A percentile compares a stretch with the other conserved stretches of the same genome.
Conservation (phyloP, 2,329 filamentous ascomycete genomes). For the Westerdykella sp. region DNA sequence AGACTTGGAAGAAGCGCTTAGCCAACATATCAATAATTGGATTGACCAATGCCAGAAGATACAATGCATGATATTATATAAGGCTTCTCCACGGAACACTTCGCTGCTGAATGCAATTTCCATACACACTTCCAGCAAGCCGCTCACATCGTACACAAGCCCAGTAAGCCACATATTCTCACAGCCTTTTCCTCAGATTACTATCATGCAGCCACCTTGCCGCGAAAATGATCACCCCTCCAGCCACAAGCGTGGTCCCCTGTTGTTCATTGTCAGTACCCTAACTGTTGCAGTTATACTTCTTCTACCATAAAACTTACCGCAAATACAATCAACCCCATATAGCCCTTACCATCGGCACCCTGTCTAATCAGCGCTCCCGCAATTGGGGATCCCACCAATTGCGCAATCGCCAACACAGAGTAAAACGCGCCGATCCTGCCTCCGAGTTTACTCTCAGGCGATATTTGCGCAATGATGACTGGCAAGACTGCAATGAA, state of each 20-base stretch:
- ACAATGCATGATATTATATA: no score
- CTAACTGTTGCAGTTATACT: neutral
- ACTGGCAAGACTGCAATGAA: constrained; percentile 6
- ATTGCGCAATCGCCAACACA: constrained; percentile 1
- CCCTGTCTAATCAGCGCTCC: neutral
- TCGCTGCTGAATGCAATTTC: no score
- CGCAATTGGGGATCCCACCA: constrained; percentile 4
- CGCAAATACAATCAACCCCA: neutral
- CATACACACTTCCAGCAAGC: no score
- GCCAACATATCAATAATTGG: no score
- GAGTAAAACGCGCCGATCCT: constrained; percentile 5
- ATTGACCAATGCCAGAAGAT: no score
- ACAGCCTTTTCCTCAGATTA: neutral
- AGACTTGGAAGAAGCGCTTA: no score
- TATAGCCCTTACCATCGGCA: neutral
- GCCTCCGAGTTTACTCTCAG: constrained; percentile 4
- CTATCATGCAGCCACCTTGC: neutral
- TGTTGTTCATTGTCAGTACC: neutral
- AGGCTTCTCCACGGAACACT: no score
- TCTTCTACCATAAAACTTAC: neutral
- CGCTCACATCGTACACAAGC: no score
- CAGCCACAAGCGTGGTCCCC: neutral
- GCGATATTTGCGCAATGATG: constrained; percentile 3
- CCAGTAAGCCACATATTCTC: neutral
- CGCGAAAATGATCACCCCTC: neutral